These are phyloP conservation scores for Beauveria bassiana DNA, from an alignment of 2,329 filamentous ascomycete species.

Conservation along the genomic window DNA sequence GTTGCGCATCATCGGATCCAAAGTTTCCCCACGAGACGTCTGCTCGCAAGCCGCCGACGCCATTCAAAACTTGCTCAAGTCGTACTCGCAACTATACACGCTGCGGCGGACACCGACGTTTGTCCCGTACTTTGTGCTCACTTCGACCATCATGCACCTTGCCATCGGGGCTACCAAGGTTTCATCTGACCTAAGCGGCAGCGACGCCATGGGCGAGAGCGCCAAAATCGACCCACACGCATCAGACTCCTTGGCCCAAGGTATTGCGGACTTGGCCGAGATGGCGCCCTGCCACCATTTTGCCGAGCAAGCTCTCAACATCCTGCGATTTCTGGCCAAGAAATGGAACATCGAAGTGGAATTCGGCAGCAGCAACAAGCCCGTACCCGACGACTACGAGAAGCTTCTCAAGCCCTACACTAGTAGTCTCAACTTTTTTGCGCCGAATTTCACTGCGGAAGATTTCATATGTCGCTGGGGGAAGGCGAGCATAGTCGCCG, in stretches of 20 bases:
- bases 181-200: slow-evolving; percentile 16
- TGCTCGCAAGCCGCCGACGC: slow-evolving; percentile 56
- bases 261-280: slow-evolving; percentile 49
- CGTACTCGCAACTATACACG: slow-evolving; percentile 52
- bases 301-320: slow-evolving; percentile 52
- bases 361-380: slow-evolving; percentile 25
- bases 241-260: slow-evolving; percentile 40
- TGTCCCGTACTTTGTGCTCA: slow-evolving; percentile 55
- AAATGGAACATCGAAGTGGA: slow-evolving; percentile 52
- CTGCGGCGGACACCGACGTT: slow-evolving; percentile 52
- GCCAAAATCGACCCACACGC: slow-evolving; percentile 32
- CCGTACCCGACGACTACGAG: slow-evolving; percentile 29
- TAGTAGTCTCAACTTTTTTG: slow-evolving; percentile 50
- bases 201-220: slow-evolving; percentile 25
- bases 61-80: slow-evolving; percentile 47
- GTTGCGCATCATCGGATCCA: slow-evolving; percentile 53
- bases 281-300: slow-evolving; percentile 56
- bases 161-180: slow-evolving; percentile 38
- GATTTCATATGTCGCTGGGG: slow-evolving; percentile 45
- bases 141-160: slow-evolving; percentile 53
- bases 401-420: slow-evolving; percentile 39
- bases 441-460: slow-evolving; percentile 38
- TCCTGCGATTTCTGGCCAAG: slow-evolving; percentile 47
- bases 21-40: slow-evolving; percentile 55
- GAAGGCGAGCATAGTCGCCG: slow-evolving; percentile 12